Base-by-base conservation (phyloP, 768 basidiomycete genomes). In the Boletus bicolor region DNA sequence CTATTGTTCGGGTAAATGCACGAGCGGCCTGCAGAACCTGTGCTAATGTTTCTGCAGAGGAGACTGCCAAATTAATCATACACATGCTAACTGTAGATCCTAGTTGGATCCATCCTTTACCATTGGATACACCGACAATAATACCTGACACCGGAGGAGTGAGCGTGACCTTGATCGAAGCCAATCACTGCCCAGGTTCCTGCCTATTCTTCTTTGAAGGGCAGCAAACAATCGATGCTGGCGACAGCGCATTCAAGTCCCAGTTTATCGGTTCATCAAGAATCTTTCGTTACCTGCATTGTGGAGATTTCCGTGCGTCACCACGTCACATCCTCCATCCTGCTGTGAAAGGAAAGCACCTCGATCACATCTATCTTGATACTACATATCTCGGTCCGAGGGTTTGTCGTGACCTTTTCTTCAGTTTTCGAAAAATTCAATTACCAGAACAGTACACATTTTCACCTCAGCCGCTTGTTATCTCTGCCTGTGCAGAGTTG, bases 151-250 rank as follows among this genome's bases (percentile, higher is more conserved):
- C 93, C 0, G 83, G 84, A 28, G 94, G 94, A 2, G 91, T 98
- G 36, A 77, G 74, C 37, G 95, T 98, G 5, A 98, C 93, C 2
- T 82, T 95, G 39, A 93, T 99, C n/a, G 92, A 97, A 65, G 97
- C 96, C 10, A 98, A 99, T 69, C 97, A 98, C 67, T 98, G 96
- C 80, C 97, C 97, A 6, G 97, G 97, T 5, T 97, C 94, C 2
- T 92, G 86, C 55, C 76, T 99, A 26, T 98, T 98, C 73, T 78
- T 96, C 35, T 98, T 94, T 63, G 93, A 98, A 73, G 96, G 97
- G 7, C 81, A 73, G 41, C 95, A 98, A 68, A 98, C 94, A 0
- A 75, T 88, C 51, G 78, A 96, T 67, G 91, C 93, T 0, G 95
- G 94, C 0, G 93, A 96, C 67, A 89, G 87, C 54, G 73, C 75